Conservation (phyloP, 2,329 filamentous ascomycete genomes). For the Neopestalotiopsis rosae region DNA sequence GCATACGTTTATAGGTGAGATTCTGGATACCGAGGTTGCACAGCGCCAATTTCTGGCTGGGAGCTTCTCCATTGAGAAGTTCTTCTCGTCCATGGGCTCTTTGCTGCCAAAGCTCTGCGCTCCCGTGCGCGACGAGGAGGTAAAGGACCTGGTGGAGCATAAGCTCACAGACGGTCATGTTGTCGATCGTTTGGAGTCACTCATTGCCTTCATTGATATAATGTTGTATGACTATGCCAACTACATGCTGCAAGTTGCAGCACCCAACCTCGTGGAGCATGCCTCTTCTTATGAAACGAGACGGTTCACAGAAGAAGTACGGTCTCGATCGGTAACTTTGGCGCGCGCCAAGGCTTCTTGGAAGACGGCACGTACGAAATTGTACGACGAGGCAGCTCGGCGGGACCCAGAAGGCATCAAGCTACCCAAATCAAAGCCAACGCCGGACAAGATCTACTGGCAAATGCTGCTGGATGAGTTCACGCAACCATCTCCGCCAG, state of each 20-base stretch:
- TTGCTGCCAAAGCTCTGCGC: constrained; percentile 82
- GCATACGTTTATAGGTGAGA: constrained; percentile 76
- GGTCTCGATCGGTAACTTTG: constrained; percentile 59
- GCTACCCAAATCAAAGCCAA: constrained; percentile 66
- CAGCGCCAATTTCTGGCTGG: constrained; percentile 72
- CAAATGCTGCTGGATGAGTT: constrained; percentile 78
- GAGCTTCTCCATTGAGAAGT: constrained; percentile 80
- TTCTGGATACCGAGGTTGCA: constrained; percentile 75
- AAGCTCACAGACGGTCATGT: constrained; percentile 66
- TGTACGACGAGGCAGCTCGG: constrained; percentile 68
- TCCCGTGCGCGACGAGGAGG: constrained; percentile 78
- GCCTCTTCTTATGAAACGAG: constrained; percentile 77
- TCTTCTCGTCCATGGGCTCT: constrained; percentile 77
- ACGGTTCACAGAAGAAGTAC: constrained; percentile 70
- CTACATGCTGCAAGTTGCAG: constrained; percentile 75
- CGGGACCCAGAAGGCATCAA: constrained; percentile 73
- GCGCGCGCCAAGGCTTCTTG: constrained; percentile 69
- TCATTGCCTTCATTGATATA: constrained; percentile 77
- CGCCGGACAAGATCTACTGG: constrained; percentile 73
- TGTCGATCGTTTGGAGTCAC: constrained; percentile 76
- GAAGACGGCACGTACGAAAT: constrained; percentile 66
- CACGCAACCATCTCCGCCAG: constrained; percentile 64
- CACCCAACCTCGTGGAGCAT: constrained; percentile 73
- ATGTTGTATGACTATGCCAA: constrained; percentile 85
- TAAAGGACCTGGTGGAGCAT: constrained; percentile 70